Evolutionary conservation across 192 early-diverging fungal species (phyloP).

Genomic region (Coemansia aciculifera): DNA sequence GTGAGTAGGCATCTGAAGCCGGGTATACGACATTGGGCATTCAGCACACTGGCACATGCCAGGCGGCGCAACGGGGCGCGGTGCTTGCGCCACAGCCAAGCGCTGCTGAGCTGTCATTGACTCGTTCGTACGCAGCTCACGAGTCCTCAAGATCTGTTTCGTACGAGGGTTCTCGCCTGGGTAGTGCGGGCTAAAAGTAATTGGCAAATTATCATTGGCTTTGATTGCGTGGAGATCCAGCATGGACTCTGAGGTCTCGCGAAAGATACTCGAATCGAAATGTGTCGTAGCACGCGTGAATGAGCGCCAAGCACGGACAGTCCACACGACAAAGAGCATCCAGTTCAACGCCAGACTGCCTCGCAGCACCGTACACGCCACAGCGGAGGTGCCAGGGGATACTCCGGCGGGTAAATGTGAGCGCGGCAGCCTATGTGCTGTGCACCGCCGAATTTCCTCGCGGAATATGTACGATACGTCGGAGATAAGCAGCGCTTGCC

Average conservation of each 20-base stretch:
- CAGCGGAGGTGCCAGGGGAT: constrained; percentile 4
- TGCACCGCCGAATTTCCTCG: constrained; percentile 37
- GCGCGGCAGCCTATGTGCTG: constrained; percentile 4
- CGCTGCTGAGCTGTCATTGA: neutral
- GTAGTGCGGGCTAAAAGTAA: constrained; percentile 30
- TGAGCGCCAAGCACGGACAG: constrained; percentile 34
- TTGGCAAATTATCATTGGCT: constrained; percentile 17
- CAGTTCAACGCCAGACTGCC: constrained; percentile 46
- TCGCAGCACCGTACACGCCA: constrained; percentile 34
- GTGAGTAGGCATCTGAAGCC: neutral
- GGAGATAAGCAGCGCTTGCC: constrained; percentile 29
- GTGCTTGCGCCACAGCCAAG: neutral
- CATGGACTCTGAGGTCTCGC: constrained; percentile 21
- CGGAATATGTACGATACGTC: constrained; percentile 47
- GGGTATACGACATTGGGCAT: constrained; percentile 10
- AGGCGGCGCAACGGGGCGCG: neutral
- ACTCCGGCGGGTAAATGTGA: neutral
- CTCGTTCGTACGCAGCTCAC: neutral
- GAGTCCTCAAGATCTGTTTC: neutral
- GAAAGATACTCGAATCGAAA: constrained; percentile 49
- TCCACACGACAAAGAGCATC: constrained; percentile 41
- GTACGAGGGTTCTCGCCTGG: constrained; percentile 5
- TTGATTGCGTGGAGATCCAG: constrained; percentile 21
- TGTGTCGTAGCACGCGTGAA: constrained; percentile 34
- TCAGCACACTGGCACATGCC: constrained; percentile 13